A percentile compares a stretch with the other conserved stretches of the same genome.
Evolutionary conservation across 768 basidiomycete species (phyloP).

Genomic region (Termitomyces sp.): DNA sequence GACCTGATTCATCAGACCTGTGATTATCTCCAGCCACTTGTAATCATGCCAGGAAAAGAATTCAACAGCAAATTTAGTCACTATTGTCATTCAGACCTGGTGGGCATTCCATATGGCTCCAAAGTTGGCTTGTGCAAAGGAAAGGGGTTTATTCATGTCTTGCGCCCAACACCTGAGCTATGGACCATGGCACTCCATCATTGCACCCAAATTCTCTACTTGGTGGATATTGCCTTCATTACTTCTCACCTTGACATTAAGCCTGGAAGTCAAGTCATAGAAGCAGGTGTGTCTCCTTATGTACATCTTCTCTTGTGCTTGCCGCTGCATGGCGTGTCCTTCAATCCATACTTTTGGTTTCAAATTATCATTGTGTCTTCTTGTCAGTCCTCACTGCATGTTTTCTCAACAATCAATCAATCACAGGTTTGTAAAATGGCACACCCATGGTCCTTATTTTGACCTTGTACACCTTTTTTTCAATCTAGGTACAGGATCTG

Average conservation of each 20-base stretch:
- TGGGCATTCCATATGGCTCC: slow-evolving; percentile 88
- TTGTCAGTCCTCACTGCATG: neutral
- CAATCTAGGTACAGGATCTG: slow-evolving; percentile 77
- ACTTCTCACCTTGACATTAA: slow-evolving; percentile 75
- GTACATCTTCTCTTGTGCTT: neutral
- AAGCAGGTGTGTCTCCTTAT: slow-evolving; percentile 64
- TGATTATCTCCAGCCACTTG: slow-evolving; percentile 71
- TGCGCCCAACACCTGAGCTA: slow-evolving; percentile 93
- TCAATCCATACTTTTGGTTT: neutral
- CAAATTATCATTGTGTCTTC: neutral
- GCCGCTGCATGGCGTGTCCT: neutral
- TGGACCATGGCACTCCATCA: slow-evolving; percentile 98
- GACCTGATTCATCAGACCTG: slow-evolving; percentile 51
- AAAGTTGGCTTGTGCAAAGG: slow-evolving; percentile 77
- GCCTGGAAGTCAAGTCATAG: slow-evolving; percentile 78
- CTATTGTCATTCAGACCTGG: slow-evolving; percentile 80
- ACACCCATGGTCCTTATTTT: neutral
- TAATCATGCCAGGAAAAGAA: slow-evolving; percentile 72
- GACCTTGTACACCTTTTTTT: slow-evolving; percentile 1
- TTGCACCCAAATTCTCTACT: slow-evolving; percentile 95
- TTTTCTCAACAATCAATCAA: slow-evolving; percentile 7
- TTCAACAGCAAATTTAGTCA: slow-evolving; percentile 86
- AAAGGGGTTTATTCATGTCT: slow-evolving; percentile 83
- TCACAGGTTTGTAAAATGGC: slow-evolving; percentile 12
- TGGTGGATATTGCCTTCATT: slow-evolving; percentile 95